These are phyloP conservation scores for Plantago major DNA, from an alignment of 257 asterid species.

Conservation along the genomic window DNA sequence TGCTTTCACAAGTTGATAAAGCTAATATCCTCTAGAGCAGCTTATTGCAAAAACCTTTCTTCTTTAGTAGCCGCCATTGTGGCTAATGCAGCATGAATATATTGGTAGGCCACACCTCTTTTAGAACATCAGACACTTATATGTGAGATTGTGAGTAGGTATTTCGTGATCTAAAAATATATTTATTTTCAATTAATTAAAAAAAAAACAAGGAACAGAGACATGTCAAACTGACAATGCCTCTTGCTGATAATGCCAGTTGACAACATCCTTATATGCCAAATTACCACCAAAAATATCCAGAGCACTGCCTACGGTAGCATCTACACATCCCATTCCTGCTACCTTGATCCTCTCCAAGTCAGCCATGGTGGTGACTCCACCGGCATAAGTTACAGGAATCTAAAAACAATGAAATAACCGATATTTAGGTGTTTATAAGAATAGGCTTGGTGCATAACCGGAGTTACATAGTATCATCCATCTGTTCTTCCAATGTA, in stretches of 20 bases:
- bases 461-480: background rate
- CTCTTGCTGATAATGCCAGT: constrained; percentile 80
- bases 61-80: background rate
- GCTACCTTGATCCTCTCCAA: constrained; percentile 73
- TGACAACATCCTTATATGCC: constrained; percentile 77
- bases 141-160: too few species aligned
- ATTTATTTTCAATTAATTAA: background rate
- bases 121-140: background rate
- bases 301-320: constrained; percentile 92
- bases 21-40: background rate
- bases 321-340: constrained; percentile 81
- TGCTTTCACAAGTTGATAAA: constrained; percentile 2
- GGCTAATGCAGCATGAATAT: background rate
- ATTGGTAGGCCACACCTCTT: background rate
- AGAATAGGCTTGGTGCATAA: background rate
- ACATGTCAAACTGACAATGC: constrained; percentile 31
- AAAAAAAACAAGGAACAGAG: background rate
- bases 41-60: background rate
- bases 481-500: too few species aligned
- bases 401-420: constrained; percentile 40
- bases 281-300: constrained; percentile 89
- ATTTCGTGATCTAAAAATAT: too few species aligned
- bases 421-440: background rate
- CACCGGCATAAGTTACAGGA: constrained; percentile 97
- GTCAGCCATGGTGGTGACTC: constrained; percentile 74